Evolutionary conservation across 768 basidiomycete species (phyloP), one percentile per base, ranked within the genome.

Genomic region (Albatrellus ellisii): DNA sequence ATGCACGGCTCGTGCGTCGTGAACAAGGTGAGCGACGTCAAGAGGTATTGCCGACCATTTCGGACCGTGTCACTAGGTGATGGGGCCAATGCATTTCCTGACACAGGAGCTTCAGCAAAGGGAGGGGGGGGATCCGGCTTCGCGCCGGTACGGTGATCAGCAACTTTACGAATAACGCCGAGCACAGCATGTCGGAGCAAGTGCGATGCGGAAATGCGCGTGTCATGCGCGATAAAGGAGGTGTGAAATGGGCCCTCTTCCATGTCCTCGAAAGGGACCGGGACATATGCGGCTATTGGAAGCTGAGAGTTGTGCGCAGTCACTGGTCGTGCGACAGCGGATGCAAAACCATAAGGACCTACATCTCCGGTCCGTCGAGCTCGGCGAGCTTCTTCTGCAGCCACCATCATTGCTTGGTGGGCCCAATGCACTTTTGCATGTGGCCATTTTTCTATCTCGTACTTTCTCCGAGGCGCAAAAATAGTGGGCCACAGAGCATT

Each of bases 1-100:
- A 99, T 72, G 52, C 95, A 99, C 0, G 95, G 95, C 52, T 99
- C 95, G 60, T 99, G 94, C 8, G 89, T 88, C 41, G 77, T 75
- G 64, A 98, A 98, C 20, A 97, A 66, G 1, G 79, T 76, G 14
- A 78, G 70, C 2, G 78, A 77, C 0, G 90, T 97, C 20, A 98
- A 69, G 33, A 97, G 78, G 60, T 99, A 99, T 54, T 84, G 80
- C 1, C 78, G 63, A 11, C 86, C 82, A 50, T 86, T 88, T 17
- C 41, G 45, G 4, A 27, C 3, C 26, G 28, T 43, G 26, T 26
- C 17, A 7, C 46, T 4, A 0, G 39, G 26, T 6, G 38, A 6
- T 43, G 56, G 0, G 24, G 31, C 33, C 43, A 36, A 21, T 42
- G 38, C 6, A 39, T 31, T 46, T 51, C 51, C 42, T 52, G 39